These are phyloP conservation scores for Asterophora lycoperdoides DNA, from an alignment of 768 basidiomycete species.

Conservation along the genomic window DNA sequence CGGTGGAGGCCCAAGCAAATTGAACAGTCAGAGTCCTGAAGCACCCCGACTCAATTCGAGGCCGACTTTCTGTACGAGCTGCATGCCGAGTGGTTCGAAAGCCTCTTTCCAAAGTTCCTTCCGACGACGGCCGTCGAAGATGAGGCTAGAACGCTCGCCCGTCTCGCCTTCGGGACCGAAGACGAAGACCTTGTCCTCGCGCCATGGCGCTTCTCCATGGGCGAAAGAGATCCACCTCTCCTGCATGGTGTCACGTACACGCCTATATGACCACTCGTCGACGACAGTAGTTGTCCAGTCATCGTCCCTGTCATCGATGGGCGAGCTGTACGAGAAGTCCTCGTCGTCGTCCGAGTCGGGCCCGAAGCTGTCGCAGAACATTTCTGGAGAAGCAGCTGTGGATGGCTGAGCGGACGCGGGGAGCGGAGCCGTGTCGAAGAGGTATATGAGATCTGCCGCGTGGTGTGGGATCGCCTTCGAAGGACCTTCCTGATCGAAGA, in stretches of 20 bases:
- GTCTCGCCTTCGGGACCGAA: conserved; percentile 82
- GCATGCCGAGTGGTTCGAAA: conserved; percentile 62
- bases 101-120: conserved; percentile 58
- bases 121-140: conserved; percentile 65
- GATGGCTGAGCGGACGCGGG: conserved; percentile 31
- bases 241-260: conserved; percentile 69
- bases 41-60: conserved; percentile 73
- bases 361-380: conserved; percentile 31
- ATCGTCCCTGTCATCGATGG: conserved; percentile 14
- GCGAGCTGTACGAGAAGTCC: too few relatives aligned
- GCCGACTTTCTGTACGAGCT: conserved; percentile 68
- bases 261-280: conserved; percentile 60
- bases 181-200: conserved; percentile 64
- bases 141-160: conserved; percentile 60
- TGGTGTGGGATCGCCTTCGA: conserved; percentile 62
- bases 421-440: conserved; percentile 72
- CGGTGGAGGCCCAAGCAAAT: background rate
- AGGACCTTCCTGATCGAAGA: conserved; percentile 80
- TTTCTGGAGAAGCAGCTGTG: conserved; percentile 15
- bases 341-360: conserved; percentile 34
- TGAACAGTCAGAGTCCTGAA: conserved; percentile 15
- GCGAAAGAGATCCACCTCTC: conserved; percentile 74
- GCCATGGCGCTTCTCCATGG: conserved; percentile 70
- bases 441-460: conserved; percentile 67
- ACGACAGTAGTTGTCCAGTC: conserved; percentile 58